Conservation (phyloP, 108 stramenopile genomes). For the Nannochloropsis oceanica region DNA sequence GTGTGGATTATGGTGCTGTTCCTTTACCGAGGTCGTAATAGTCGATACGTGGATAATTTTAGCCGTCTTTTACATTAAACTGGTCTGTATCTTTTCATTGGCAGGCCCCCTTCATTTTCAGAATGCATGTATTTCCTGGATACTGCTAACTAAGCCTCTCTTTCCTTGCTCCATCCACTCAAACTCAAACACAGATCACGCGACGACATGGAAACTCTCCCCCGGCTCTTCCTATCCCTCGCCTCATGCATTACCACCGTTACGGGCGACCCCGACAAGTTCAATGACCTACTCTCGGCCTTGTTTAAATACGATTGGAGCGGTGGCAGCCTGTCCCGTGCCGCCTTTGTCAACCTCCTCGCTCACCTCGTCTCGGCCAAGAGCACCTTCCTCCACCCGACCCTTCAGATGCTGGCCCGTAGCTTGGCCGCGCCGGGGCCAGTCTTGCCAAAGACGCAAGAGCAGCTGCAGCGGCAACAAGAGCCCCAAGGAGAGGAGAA, state of each 20-base stretch:
- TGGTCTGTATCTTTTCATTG: too few relatives aligned
- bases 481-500: not conserved
- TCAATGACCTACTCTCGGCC: slow-evolving; percentile 31
- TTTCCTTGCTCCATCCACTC: not conserved
- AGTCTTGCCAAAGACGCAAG: not conserved
- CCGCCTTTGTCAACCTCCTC: slow-evolving; percentile 18
- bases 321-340: not conserved
- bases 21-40: too few relatives aligned
- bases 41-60: too few relatives aligned
- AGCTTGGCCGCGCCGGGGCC: slow-evolving; percentile 2
- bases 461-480: not conserved
- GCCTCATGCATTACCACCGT: slow-evolving; percentile 25
- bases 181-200: not conserved
- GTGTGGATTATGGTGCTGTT: too few relatives aligned
- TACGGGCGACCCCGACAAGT: slow-evolving; percentile 24
- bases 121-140: too few relatives aligned
- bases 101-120: too few relatives aligned
- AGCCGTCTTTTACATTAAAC: too few relatives aligned
- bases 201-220: slow-evolving; percentile 31
- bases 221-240: slow-evolving; percentile 26
- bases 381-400: slow-evolving; percentile 27
- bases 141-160: too few relatives aligned
- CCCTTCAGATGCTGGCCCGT: slow-evolving; percentile 33
- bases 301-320: slow-evolving; percentile 33
- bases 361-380: slow-evolving; percentile 32